These are phyloP conservation scores for Hura crepitans DNA, from an alignment of 441 rosid species.

Conservation along the genomic window DNA sequence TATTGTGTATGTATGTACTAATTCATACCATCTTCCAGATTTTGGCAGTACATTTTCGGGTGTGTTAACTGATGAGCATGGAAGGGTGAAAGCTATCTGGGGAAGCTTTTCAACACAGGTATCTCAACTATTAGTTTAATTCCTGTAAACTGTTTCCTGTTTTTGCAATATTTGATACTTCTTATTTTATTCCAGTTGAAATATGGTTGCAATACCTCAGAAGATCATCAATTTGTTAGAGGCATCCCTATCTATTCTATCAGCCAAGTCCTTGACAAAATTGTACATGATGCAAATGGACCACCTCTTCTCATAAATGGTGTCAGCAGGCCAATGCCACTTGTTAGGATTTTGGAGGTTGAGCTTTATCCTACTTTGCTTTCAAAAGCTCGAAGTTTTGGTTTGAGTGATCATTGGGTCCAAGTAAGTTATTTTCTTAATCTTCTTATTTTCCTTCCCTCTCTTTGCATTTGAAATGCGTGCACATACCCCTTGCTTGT, in stretches of 20 bases:
- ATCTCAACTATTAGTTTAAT: constrained; percentile 21
- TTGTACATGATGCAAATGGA: constrained; percentile 70
- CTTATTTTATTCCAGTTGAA: constrained; percentile 54
- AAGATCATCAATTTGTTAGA: constrained; percentile 85
- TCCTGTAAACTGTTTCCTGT: constrained; percentile 8
- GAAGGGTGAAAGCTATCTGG: constrained; percentile 95
- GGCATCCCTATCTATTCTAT: constrained; percentile 80
- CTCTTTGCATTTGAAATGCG: background rate
- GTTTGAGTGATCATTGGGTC: constrained; percentile 86
- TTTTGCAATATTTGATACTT: constrained; percentile 3
- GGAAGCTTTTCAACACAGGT: constrained; percentile 99
- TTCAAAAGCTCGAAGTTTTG: constrained; percentile 95
- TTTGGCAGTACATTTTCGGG: constrained; percentile 98
- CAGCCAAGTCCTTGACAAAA: constrained; percentile 77
- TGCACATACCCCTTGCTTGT: background rate
- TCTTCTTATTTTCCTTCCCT: background rate
- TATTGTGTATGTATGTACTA: constrained; percentile 17
- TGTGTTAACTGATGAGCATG: constrained; percentile 83
- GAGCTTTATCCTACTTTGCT: constrained; percentile 88
- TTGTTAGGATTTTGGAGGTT: constrained; percentile 87
- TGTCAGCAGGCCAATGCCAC: constrained; percentile 84
- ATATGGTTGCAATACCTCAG: constrained; percentile 62
- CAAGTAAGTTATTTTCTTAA: constrained; percentile 47
- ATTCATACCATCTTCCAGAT: constrained; percentile 46
- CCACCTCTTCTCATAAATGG: constrained; percentile 82